A percentile compares a stretch with the other conserved stretches of the same genome.
Evolutionary conservation across 768 basidiomycete genomes (phyloP).

Genomic region (Phlebiopsis flavidoalba): DNA sequence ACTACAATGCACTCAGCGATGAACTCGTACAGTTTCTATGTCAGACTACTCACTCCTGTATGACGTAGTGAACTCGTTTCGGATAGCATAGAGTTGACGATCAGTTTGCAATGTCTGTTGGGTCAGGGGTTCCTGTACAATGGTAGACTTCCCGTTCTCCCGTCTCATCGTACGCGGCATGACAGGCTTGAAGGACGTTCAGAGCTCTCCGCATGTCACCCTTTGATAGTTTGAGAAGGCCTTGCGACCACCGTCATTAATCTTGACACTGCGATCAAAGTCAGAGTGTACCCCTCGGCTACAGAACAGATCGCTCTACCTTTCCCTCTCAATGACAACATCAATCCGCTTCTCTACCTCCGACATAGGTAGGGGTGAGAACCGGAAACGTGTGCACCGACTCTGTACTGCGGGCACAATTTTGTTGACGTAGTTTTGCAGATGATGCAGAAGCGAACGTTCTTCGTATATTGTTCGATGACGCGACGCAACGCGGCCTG

Average conservation of each 20-base stretch:
- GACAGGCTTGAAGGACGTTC: slow-evolving; percentile 95
- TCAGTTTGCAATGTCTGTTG: slow-evolving; percentile 87
- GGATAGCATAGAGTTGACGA: slow-evolving; percentile 92
- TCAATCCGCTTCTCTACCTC: slow-evolving; percentile 85
- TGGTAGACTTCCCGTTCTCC: slow-evolving; percentile 93
- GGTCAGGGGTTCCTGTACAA: slow-evolving; percentile 96
- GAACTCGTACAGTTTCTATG: neutral
- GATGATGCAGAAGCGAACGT: slow-evolving; percentile 98
- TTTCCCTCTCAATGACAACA: slow-evolving; percentile 77
- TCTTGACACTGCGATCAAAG: slow-evolving; percentile 56
- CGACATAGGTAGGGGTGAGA: slow-evolving; percentile 81
- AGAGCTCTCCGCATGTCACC: slow-evolving; percentile 98
- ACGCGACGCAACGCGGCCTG: slow-evolving; percentile 95
- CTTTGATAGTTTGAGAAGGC: slow-evolving; percentile 92
- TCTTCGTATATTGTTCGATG: slow-evolving; percentile 98
- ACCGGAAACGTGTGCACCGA: slow-evolving; percentile 95
- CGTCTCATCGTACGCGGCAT: slow-evolving; percentile 88
- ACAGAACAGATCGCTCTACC: slow-evolving; percentile 43
- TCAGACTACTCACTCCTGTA: slow-evolving; percentile 58
- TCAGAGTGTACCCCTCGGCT: neutral
- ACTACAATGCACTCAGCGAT: slow-evolving; percentile 39
- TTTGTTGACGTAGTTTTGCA: slow-evolving; percentile 99
- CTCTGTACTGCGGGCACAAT: slow-evolving; percentile 98
- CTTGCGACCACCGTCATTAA: slow-evolving; percentile 80
- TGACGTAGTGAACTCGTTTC: slow-evolving; percentile 93